Base-by-base conservation (phyloP, 345 rosid genomes). In the Sonneratia caseolaris region DNA sequence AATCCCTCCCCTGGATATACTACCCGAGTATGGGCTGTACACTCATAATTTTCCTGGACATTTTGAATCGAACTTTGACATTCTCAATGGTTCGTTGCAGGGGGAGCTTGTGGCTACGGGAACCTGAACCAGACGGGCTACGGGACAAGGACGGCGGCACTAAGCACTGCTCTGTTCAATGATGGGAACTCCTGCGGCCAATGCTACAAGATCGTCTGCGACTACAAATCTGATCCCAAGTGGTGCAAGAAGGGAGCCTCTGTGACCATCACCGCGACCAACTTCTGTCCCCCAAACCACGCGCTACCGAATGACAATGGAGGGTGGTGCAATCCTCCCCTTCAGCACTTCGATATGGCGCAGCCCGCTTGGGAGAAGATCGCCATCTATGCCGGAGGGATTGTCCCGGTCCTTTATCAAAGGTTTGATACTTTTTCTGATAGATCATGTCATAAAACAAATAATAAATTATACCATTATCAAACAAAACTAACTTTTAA, bases 321-420 rank as follows among this genome's bases (percentile, higher is more conserved):
- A 14, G 98, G 98, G 47, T 94, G 98, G 98, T 94, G 98, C 84
- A 94, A 94, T 71, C 91, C 95, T 67, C 98, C 98, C 27, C 97
- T 87, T 55, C 86, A 89, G 76, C 98, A 94, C 72, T 94, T 94
- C 40, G 98, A 94, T 64, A 91, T 94, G 96, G 94, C 97, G 4
- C 89, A 91, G 76, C 97, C 98, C 1, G 96, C 93, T 57, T 91
- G 96, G 97, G 84, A 88, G 80, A 85, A 88, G 80, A 94, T 94
- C 43, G 98, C 91, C 2, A 87, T 89, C 57, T 91, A 91, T 64
- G 71, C 82, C 32, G 97, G 96, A 3, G 98, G 98, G 6, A 94
- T 94, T 45, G 85, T 94, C 15, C 98, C 98, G 45, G 91, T 94
- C 72, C 35, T 86, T 57, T 91, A 81, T 79, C 94, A 86, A 75